These are phyloP conservation scores for Fusarium dlaminii DNA, from an alignment of 2,329 filamentous ascomycete genomes.

Conservation along the genomic window DNA sequence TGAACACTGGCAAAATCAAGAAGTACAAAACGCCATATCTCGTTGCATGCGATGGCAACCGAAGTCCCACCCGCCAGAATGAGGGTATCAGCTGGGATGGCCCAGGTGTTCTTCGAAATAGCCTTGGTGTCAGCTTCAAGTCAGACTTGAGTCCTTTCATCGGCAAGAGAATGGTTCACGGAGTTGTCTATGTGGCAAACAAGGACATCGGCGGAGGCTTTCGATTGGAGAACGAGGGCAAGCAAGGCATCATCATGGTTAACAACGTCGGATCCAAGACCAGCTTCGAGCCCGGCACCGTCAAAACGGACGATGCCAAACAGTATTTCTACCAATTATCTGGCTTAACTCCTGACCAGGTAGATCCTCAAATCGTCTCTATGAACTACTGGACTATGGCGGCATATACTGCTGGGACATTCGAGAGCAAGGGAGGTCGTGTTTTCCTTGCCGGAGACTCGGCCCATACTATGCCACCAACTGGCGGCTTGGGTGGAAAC, in stretches of 20 bases:
- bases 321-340: background rate
- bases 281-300: background rate
- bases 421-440: background rate
- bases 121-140: background rate
- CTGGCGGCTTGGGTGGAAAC: background rate
- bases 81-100: background rate
- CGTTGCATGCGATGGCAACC: background rate
- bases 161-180: background rate
- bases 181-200: background rate
- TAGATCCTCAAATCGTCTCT: background rate
- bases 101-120: background rate
- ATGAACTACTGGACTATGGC: slow-evolving; percentile 1
- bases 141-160: background rate
- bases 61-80: background rate
- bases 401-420: background rate
- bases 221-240: background rate
- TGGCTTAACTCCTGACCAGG: background rate
- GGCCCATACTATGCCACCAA: background rate
- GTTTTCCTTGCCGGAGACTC: background rate
- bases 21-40: background rate
- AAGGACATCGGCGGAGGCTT: background rate
- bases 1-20: background rate
- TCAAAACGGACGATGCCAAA: background rate
- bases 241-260: background rate
- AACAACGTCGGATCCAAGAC: background rate